Conservation (phyloP, 148 eudicot species). For the Cornus florida region DNA sequence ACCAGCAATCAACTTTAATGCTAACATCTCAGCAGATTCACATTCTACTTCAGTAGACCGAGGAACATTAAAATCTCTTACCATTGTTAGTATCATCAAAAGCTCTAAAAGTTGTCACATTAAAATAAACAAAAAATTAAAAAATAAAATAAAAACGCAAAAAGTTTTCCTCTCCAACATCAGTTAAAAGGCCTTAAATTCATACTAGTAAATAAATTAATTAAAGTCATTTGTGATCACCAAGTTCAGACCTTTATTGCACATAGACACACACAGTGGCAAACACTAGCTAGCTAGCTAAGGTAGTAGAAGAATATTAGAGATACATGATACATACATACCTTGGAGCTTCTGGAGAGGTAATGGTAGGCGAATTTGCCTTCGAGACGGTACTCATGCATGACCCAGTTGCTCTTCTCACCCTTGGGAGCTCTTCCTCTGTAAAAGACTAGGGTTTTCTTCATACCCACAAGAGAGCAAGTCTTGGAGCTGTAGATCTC, state of each 20-base stretch:
- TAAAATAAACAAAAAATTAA: no score
- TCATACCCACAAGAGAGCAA: constrained; percentile 78
- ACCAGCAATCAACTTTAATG: background rate
- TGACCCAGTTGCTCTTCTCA: constrained; percentile 92
- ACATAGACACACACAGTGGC: background rate
- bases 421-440: constrained; percentile 94
- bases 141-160: no score
- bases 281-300: no score
- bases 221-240: no score
- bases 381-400: constrained; percentile 95
- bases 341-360: constrained; percentile 81
- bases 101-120: no score
- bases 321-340: background rate
- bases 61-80: no score
- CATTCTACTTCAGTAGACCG: no score
- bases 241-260: background rate
- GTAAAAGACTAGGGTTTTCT: constrained; percentile 96
- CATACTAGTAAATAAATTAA: no score
- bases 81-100: no score
- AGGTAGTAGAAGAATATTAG: background rate
- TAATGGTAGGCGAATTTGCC: constrained; percentile 92
- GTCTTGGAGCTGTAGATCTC: constrained; percentile 87
- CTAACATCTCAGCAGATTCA: background rate
- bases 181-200: no score
- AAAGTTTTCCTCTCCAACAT: no score